Evolutionary conservation across 176 grass and related monocot genomes (phyloP), one percentile per base, ranked within the genome.

Genomic region (Typha latifolia): DNA sequence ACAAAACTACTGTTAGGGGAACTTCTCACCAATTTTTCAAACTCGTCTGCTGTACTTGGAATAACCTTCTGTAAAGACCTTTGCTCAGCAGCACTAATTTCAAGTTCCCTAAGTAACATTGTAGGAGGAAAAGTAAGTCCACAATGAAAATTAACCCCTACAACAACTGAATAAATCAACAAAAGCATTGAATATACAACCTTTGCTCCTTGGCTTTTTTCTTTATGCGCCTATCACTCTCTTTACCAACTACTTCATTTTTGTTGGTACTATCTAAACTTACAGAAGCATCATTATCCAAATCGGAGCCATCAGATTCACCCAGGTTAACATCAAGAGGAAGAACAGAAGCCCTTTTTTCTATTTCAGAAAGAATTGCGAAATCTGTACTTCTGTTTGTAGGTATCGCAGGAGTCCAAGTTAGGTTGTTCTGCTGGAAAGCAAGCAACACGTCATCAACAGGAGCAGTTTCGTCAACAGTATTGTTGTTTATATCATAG

Each of bases 1-100:
- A 97, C 77, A 47, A 82, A 92, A 67, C 94, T 90, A 86, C 88
- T 93, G 57, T 93, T 97, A 16, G 85, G 94, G 4, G 94, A 97
- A 49, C 67, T 90, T 78, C 89, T 86, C n/a, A 93, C 83, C 76
- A 92, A 70, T 85, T 90, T 90, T 82, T 97, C 94, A 11, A 87
- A 97, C 73, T 97, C 94, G 83, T 97, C 94, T 55, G 79, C 78
- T 67, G 72, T 97, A 74, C 49, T 81, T 5, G 85, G 94, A 69
- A 68, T 75, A 80, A 90, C 89, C 69, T 84, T 84, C 66, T 90
- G 79, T 55, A 90, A 84, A 67, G 69, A n/a, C 70, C 83, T 97
- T 68, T 97, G 81, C 78, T 97, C 94, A 53, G 81, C 74, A 48
- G 89, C 89, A 85, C 78, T 90, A 7, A 93, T 92, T 87, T 97